phyloP scores from a whole-genome alignment of 1,284 basidiomycete genomes.

The Malassezia cuniculi region DNA sequence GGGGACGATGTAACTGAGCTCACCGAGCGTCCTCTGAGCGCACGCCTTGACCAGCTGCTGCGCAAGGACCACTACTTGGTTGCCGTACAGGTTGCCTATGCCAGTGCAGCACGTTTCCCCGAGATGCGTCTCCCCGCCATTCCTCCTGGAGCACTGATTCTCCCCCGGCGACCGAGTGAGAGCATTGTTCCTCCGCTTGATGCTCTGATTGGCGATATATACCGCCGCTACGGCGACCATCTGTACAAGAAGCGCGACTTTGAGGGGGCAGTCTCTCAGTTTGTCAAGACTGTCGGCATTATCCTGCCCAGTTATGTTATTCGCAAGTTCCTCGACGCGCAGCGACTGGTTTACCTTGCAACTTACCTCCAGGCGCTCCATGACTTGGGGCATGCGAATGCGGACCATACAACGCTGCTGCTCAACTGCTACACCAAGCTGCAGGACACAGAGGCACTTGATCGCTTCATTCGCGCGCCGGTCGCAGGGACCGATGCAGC shows the following conservation, averaged over 20 bases:
- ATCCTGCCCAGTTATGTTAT: constrained; percentile 91
- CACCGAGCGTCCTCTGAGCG: constrained; percentile 30
- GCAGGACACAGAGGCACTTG: constrained; percentile 73
- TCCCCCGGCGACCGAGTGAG: constrained; percentile 8
- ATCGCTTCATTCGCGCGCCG: constrained; percentile 61
- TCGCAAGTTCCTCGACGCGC: constrained; percentile 88
- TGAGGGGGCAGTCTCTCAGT: constrained; percentile 84
- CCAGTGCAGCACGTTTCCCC: constrained; percentile 19
- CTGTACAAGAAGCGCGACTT: constrained; percentile 82
- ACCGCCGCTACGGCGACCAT: constrained; percentile 70
- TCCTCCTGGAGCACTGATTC: constrained; percentile 3
- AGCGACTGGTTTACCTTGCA: constrained; percentile 84
- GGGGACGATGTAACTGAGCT: constrained; percentile 18
- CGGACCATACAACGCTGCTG: constrained; percentile 82
- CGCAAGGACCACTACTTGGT: constrained; percentile 34
- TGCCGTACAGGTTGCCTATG: constrained; percentile 29
- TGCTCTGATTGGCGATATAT: constrained; percentile 35
- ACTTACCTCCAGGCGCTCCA: constrained; percentile 93
- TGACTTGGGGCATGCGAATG: constrained; percentile 71
- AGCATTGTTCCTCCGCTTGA: constrained; percentile 16
- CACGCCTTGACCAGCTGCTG: constrained; percentile 35
- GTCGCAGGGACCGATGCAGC: constrained; percentile 8
- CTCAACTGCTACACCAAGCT: constrained; percentile 79
- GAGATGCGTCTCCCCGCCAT: constrained; percentile 6
- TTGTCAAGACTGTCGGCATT: constrained; percentile 73